phyloP scores from a whole-genome alignment of 2,329 filamentous ascomycete genomes.

The Teratosphaeria epicoccoides region DNA sequence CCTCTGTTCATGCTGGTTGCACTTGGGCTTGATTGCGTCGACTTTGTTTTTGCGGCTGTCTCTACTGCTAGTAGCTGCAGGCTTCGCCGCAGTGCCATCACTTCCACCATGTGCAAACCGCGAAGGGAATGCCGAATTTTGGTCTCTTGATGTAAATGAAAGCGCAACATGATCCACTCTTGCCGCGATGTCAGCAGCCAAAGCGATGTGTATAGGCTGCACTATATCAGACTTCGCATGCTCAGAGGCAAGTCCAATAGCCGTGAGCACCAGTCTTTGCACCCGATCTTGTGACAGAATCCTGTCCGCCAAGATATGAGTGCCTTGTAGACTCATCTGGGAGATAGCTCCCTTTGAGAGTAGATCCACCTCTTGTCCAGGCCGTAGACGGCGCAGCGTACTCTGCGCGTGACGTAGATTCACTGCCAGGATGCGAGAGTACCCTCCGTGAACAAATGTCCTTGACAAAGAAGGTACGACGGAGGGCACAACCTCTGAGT shows the following conservation, averaged over 20 bases:
- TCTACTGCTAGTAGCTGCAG: constrained; percentile 4
- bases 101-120: not conserved
- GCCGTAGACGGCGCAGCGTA: constrained; percentile 45
- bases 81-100: not conserved
- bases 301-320: constrained; percentile 37
- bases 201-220: constrained; percentile 27
- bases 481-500: constrained; percentile 3
- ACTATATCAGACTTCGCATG: constrained; percentile 21
- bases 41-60: constrained; percentile 20
- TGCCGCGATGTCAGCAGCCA: constrained; percentile 14
- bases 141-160: constrained; percentile 6
- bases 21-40: constrained; percentile 44
- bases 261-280: constrained; percentile 47
- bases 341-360: constrained; percentile 9
- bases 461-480: not conserved
- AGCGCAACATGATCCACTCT: constrained; percentile 11
- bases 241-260: constrained; percentile 39
- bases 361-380: constrained; percentile 15
- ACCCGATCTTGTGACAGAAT: constrained; percentile 48
- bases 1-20: constrained; percentile 70
- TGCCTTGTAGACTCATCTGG: constrained; percentile 16
- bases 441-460: constrained; percentile 7
- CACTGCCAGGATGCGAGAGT: constrained; percentile 35
- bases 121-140: constrained; percentile 4
- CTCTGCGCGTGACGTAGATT: constrained; percentile 56